Evolutionary conservation across 1,139 yeast genomes (phyloP).

Genomic region (Suhomyces bolitotheri): DNA sequence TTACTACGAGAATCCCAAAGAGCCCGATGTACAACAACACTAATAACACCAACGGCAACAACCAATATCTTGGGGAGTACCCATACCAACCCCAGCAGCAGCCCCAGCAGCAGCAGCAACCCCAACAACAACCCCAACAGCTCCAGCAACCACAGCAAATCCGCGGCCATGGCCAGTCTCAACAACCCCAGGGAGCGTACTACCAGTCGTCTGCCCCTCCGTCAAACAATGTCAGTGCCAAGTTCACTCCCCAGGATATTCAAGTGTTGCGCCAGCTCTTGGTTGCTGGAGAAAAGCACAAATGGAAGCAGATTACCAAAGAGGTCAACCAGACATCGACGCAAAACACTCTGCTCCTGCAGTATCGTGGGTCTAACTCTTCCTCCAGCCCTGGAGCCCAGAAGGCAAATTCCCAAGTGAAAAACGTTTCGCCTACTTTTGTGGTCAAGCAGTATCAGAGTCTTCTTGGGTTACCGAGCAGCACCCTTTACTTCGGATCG

Average conservation of each 20-base stretch:
- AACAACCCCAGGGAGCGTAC: slow-evolving; percentile 11
- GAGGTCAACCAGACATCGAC: slow-evolving; percentile 37
- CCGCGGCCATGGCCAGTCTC: slow-evolving; percentile 7
- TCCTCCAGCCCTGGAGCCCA: slow-evolving; percentile 10
- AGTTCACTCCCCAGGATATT: slow-evolving; percentile 40
- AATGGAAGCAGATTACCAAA: slow-evolving; percentile 50
- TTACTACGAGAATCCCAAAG: slow-evolving; percentile 21
- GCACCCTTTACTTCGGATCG: slow-evolving; percentile 39
- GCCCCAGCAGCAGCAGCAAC: slow-evolving; percentile 11
- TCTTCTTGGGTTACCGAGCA: slow-evolving; percentile 44
- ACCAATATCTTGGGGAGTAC: slow-evolving; percentile 16
- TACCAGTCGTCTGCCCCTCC: slow-evolving; percentile 8
- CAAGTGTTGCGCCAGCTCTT: slow-evolving; percentile 41
- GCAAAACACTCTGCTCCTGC: slow-evolving; percentile 11
- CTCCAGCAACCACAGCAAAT: slow-evolving; percentile 8
- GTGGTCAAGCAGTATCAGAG: slow-evolving; percentile 46
- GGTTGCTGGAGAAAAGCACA: slow-evolving; percentile 45
- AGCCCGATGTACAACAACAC: slow-evolving; percentile 14
- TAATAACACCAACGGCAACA: slow-evolving; percentile 10
- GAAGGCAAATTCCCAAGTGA: slow-evolving; percentile 19
- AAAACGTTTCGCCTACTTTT: slow-evolving; percentile 47
- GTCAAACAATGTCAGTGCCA: slow-evolving; percentile 18
- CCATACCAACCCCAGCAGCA: slow-evolving; percentile 17
- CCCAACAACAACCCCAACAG: slow-evolving; percentile 8
- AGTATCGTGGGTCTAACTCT: slow-evolving; percentile 8